Base-by-base conservation (phyloP, 2,329 filamentous ascomycete genomes). In the Plectosphaerella sp. region DNA sequence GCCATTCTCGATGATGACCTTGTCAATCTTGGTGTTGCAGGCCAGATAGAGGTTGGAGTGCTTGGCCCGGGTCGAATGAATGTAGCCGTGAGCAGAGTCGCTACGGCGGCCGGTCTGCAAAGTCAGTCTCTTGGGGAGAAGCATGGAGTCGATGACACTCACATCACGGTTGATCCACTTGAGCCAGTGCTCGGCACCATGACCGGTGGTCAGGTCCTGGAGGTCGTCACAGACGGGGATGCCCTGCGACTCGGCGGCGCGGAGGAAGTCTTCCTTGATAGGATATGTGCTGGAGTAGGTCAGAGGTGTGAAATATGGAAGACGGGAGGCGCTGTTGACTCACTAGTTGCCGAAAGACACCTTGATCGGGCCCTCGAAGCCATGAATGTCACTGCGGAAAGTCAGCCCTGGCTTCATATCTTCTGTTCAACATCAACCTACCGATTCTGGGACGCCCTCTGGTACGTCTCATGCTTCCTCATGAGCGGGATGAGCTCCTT, bases 381-480 rank as follows among this genome's bases (percentile, higher is more conserved):
- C 89, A 61, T 93, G 89, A 20, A 88, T 66, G 10, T 88, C 84
- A 56, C 79, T 78, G 59, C 14, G 18, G 4, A 41, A 16, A 35
- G 25, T 39, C 33, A 39, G 43, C 45, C 25, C 50, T 46, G 16
- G 25, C 12, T 22, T 15, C 42, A 45, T 10, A 45, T 20, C 25
- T 42, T 16, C 14, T 3, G 10, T 22, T 22, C 22, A 22, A 22
- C 3, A 3, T 5, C 22, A 22, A 22, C 22, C 22, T 22, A 80
- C 63, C 71, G 74, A 65, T 86, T 86, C 59, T 82, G 82, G 47
- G 74, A 80, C 7, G 83, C 72, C 37, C 82, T 71, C 61, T 91
- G 88, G 61, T 91, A 91, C 0, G 87, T 91, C 72, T 91, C 88
- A 55, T 90, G 85, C 73, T 91, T 91, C 72, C 74, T 87, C 87